These are phyloP conservation scores for Yamadazyma endophytica DNA, from an alignment of 805 yeast genomes.

Conservation along the genomic window DNA sequence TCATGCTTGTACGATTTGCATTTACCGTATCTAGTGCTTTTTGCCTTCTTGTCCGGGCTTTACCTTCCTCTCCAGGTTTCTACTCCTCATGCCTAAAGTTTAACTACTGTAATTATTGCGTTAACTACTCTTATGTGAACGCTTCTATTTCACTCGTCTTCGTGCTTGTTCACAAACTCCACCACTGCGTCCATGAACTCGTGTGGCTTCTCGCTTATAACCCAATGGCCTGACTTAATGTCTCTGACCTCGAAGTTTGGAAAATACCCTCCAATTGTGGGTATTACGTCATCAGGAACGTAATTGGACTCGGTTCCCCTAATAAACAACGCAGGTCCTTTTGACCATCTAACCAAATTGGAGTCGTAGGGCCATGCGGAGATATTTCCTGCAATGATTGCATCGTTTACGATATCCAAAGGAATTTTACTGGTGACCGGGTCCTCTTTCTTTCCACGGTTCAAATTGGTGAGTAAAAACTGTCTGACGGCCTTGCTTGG, in stretches of 20 bases:
- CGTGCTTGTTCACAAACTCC: conserved; percentile 55
- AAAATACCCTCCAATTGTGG: conserved; percentile 69
- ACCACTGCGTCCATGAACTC: conserved; percentile 63
- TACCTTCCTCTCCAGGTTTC: too few species aligned
- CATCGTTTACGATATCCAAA: conserved; percentile 59
- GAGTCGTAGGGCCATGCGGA: conserved; percentile 76
- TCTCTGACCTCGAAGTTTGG: conserved; percentile 74
- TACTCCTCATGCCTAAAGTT: neutral
- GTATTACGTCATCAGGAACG: conserved; percentile 77
- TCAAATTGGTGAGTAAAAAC: conserved; percentile 70
- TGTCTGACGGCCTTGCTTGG: conserved; percentile 58
- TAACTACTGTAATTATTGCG: neutral
- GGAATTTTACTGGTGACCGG: conserved; percentile 61
- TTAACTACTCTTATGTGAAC: neutral
- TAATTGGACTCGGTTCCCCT: conserved; percentile 75
- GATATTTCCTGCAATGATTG: conserved; percentile 60
- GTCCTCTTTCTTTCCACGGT: conserved; percentile 37
- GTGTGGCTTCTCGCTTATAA: conserved; percentile 78
- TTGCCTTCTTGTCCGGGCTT: too few species aligned
- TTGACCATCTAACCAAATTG: conserved; percentile 46
- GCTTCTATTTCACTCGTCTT: conserved; percentile 20
- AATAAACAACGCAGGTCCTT: conserved; percentile 71
- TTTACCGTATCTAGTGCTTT: too few species aligned
- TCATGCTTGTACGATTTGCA: too few species aligned
- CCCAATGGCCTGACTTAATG: conserved; percentile 89